Conservation (phyloP, 2,329 filamentous ascomycete species). For the Chaetomium sp. region DNA sequence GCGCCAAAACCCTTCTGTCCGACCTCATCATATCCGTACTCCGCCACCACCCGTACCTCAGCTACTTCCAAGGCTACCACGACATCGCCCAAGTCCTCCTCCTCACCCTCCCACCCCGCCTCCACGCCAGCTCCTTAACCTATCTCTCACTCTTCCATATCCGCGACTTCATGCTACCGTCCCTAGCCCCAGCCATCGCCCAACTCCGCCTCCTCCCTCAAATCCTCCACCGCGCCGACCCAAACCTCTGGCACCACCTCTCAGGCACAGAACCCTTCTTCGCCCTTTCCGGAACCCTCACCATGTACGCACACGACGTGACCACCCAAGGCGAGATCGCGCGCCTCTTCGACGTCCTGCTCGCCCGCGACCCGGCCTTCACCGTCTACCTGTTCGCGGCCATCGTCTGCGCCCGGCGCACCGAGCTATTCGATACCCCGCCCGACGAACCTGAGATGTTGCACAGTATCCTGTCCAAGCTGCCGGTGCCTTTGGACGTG, state of each 20-base stretch:
- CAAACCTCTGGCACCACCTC: conserved; percentile 67
- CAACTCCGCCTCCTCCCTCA: conserved; percentile 85
- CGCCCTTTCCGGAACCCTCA: conserved; percentile 85
- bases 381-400: conserved; percentile 87
- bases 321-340: conserved; percentile 83
- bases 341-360: conserved; percentile 83
- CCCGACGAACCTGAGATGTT: conserved; percentile 86
- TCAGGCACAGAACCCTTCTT: conserved; percentile 79
- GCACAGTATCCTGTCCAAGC: conserved; percentile 77
- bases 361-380: conserved; percentile 82
- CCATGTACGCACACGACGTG: conserved; percentile 95
- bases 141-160: conserved; percentile 87
- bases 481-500: conserved; percentile 74
- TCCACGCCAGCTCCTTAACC: conserved; percentile 58
- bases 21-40: conserved; percentile 75
- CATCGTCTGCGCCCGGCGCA: conserved; percentile 72
- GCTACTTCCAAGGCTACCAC: conserved; percentile 98
- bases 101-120: conserved; percentile 64
- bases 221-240: conserved; percentile 68
- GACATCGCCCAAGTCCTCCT: conserved; percentile 96
- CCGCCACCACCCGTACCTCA: conserved; percentile 72
- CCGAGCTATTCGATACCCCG: conserved; percentile 80
- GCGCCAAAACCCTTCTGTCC: conserved; percentile 70
- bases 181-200: conserved; percentile 68
- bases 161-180: conserved; percentile 95